These are phyloP conservation scores for Aspergillus aculeatinus DNA, from an alignment of 2,329 filamentous ascomycete species.

Conservation along the genomic window DNA sequence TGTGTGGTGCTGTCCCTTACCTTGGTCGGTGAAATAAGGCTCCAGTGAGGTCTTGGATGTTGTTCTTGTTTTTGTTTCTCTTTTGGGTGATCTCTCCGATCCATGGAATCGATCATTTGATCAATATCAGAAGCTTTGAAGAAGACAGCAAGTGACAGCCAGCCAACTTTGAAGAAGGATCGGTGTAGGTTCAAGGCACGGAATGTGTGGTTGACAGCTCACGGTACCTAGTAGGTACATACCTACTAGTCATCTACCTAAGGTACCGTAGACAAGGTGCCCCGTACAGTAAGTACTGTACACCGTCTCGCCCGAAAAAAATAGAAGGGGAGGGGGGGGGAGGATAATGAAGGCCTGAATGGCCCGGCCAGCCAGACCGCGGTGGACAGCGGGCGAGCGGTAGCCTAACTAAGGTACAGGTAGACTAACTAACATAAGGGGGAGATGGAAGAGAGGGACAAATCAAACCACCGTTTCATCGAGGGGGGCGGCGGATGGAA, in stretches of 20 bases:
- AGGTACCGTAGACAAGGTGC: too few species aligned
- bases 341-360: background rate
- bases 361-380: conserved; percentile 1
- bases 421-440: background rate
- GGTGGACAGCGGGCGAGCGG: background rate
- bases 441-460: conserved; percentile 11
- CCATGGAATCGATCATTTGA: background rate
- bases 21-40: background rate
- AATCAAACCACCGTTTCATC: conserved; percentile 19
- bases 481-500: conserved; percentile 1
- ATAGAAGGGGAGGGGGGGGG: background rate
- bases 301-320: background rate
- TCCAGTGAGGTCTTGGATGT: background rate
- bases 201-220: background rate
- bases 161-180: background rate
- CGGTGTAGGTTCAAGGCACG: background rate
- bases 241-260: too few species aligned
- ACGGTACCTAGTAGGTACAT: background rate
- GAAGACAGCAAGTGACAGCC: background rate
- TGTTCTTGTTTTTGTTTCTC: background rate
- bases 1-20: conserved; percentile 5
- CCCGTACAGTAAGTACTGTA: background rate
- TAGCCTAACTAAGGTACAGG: too few species aligned
- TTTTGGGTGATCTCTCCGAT: background rate
- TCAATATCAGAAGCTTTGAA: background rate